Base-by-base conservation (phyloP, 2,329 filamentous ascomycete genomes). In the Diaporthe australafricana region DNA sequence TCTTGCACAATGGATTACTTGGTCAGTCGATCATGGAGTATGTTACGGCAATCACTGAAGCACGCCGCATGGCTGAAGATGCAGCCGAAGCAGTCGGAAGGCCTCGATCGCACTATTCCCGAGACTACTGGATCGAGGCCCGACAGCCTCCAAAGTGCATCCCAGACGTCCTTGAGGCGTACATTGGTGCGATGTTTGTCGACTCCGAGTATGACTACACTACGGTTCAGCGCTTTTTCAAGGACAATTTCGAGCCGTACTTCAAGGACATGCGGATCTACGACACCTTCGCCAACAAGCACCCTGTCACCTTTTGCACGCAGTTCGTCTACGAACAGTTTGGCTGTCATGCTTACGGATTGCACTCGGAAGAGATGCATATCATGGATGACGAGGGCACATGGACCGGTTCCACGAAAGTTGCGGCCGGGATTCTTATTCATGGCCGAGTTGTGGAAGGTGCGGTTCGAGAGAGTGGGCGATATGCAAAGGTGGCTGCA, bases 201-300 rank as follows among this genome's bases (percentile, higher is more conserved):
- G 96, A 99, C 81, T 93, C 94, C 0, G 85, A 87, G 56, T 98
- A 96, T 82, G 84, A 96, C 78, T 98, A 92, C 80, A 80, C 80
- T 16, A 86, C 91, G 22, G 92, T 98, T 1, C 89, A 93, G 74
- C 79, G 79, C 0, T 98, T 99, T 83, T 98, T 98, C 81, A 82
- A 89, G n/a, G 79, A 77, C 17, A 90, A 95, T 74, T 88, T 98
- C 70, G 87, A 88, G 70, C 91, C 90, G 3, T 98, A 91, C 83
- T 98, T 98, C 79, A 85, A 88, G 66, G 92, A 98, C 80, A 98
- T 98, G 91, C 84, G 87, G 3, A 87, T 96, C 48, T 98, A 98
- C 80, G 95, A 98, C 80, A 90, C 89, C 0, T 98, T 94, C 80
- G 95, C 94, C 1, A 94, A 92, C 77, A 93, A 93, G 42, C 95